These are phyloP conservation scores for Grigorovia yakushimaensis DNA, from an alignment of 805 yeast species.

Conservation along the genomic window DNA sequence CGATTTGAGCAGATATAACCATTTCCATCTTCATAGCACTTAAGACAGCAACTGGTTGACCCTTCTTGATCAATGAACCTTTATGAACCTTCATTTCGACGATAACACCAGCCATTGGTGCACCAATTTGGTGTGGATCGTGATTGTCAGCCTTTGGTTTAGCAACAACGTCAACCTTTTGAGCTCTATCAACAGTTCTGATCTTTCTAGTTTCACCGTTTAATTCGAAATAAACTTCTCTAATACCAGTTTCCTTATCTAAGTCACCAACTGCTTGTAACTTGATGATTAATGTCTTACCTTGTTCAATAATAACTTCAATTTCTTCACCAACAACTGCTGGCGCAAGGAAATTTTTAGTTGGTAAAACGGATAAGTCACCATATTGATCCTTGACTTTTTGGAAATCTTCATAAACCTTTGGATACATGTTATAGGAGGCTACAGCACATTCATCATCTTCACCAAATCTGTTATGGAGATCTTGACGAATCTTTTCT, in stretches of 20 bases:
- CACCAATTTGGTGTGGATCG: slow-evolving; percentile 88
- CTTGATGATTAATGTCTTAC: slow-evolving; percentile 86
- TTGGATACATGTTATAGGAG: slow-evolving; percentile 94
- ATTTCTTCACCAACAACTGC: slow-evolving; percentile 84
- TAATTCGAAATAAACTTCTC: slow-evolving; percentile 96
- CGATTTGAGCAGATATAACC: slow-evolving; percentile 88
- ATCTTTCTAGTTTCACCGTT: slow-evolving; percentile 98
- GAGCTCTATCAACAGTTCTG: slow-evolving; percentile 77
- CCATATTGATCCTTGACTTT: slow-evolving; percentile 70
- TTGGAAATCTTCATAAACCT: slow-evolving; percentile 84
- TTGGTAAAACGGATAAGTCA: slow-evolving; percentile 89
- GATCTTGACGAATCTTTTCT: slow-evolving; percentile 58
- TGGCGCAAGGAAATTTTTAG: slow-evolving; percentile 80
- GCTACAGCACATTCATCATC: slow-evolving; percentile 84
- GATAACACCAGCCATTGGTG: slow-evolving; percentile 99
- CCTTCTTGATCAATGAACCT: slow-evolving; percentile 87
- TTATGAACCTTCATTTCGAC: slow-evolving; percentile 87
- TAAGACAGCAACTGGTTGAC: slow-evolving; percentile 87
- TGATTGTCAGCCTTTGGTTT: slow-evolving; percentile 86
- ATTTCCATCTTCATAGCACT: slow-evolving; percentile 99
- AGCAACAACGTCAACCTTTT: slow-evolving; percentile 73
- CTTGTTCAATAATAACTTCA: slow-evolving; percentile 82
- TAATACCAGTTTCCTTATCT: slow-evolving; percentile 71
- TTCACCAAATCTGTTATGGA: slow-evolving; percentile 66
- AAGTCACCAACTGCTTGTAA: slow-evolving; percentile 89